Percentiles rank a stretch among this genome's conserved stretches.
Conservation (phyloP, 148 eudicot genomes). For the Pharnaceum exiguum region DNA sequence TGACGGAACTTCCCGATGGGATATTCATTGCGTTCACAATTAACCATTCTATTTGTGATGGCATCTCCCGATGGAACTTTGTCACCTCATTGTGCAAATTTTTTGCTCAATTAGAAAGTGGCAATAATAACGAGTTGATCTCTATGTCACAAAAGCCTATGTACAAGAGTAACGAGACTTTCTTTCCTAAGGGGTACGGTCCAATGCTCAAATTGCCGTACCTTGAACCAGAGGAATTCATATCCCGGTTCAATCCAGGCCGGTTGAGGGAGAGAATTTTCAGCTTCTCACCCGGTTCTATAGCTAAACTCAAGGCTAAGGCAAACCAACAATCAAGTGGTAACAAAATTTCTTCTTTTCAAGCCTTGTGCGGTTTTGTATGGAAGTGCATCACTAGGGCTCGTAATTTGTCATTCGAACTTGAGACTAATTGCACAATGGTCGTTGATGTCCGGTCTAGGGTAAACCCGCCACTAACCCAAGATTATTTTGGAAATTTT, state of each 20-base stretch:
- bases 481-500: conserved; percentile 55
- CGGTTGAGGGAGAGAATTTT: conserved; percentile 21
- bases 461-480: conserved; percentile 39
- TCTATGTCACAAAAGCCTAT: no score
- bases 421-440: conserved; percentile 60
- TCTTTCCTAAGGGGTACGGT: background rate
- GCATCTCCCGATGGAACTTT: conserved; percentile 5
- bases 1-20: background rate
- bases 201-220: conserved; percentile 17
- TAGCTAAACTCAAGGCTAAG: conserved; percentile 20
- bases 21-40: background rate
- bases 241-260: conserved; percentile 1
- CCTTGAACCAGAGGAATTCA: conserved; percentile 1
- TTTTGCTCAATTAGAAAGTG: no score
- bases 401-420: conserved; percentile 7
- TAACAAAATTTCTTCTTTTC: conserved; percentile 20
- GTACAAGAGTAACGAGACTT: no score
- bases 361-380: conserved; percentile 16
- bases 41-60: conserved; percentile 10
- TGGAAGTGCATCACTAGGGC: conserved; percentile 27
- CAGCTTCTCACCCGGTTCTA: conserved; percentile 14
- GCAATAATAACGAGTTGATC: no score
- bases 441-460: conserved; percentile 62
- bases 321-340: conserved; percentile 11
- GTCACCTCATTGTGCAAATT: no score